phyloP scores from a whole-genome alignment of 2,329 filamentous ascomycete genomes.

The Gaeumannomyces sp. region DNA sequence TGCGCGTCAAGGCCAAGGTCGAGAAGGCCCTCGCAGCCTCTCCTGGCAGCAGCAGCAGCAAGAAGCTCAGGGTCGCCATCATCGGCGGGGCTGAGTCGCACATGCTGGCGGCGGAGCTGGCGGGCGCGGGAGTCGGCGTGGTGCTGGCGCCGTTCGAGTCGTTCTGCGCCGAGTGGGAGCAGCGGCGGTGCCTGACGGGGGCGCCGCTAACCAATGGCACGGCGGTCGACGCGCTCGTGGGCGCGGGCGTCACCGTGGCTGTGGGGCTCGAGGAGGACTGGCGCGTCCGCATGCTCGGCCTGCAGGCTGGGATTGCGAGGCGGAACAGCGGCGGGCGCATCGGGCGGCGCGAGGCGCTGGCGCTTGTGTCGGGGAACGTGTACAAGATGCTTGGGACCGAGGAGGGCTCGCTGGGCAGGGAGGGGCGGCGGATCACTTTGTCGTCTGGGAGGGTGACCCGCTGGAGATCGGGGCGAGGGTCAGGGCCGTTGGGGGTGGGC shows the following conservation, averaged over 20 bases:
- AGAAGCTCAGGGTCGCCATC: conserved; percentile 45
- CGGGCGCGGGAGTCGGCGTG: conserved; percentile 49
- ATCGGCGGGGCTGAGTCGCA: conserved; percentile 59
- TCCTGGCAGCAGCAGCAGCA: conserved; percentile 11
- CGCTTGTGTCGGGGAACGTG: conserved; percentile 50
- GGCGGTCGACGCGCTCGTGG: conserved; percentile 48
- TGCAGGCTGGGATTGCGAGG: conserved; percentile 54
- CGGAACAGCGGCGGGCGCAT: conserved; percentile 51
- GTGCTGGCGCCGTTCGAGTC: conserved; percentile 55
- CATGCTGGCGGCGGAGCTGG: conserved; percentile 52
- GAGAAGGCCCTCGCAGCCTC: conserved; percentile 33
- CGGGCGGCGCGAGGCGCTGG: conserved; percentile 47
- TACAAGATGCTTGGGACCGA: conserved; percentile 50
- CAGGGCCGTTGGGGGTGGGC: conserved; percentile 44
- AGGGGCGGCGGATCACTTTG: conserved; percentile 39
- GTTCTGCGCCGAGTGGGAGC: conserved; percentile 51
- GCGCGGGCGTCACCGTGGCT: conserved; percentile 51
- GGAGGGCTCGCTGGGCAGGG: conserved; percentile 14
- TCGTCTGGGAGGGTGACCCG: conserved; percentile 58
- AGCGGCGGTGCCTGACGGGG: conserved; percentile 55
- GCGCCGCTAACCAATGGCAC: conserved; percentile 63
- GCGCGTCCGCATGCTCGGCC: conserved; percentile 52
- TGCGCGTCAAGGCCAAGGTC: conserved; percentile 52
- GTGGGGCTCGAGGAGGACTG: conserved; percentile 58
- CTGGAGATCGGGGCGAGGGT: conserved; percentile 52